Evolutionary conservation across 495 filamentous ascomycete species (phyloP), one percentile per base, ranked within the genome.

Genomic region (Neurospora africana): DNA sequence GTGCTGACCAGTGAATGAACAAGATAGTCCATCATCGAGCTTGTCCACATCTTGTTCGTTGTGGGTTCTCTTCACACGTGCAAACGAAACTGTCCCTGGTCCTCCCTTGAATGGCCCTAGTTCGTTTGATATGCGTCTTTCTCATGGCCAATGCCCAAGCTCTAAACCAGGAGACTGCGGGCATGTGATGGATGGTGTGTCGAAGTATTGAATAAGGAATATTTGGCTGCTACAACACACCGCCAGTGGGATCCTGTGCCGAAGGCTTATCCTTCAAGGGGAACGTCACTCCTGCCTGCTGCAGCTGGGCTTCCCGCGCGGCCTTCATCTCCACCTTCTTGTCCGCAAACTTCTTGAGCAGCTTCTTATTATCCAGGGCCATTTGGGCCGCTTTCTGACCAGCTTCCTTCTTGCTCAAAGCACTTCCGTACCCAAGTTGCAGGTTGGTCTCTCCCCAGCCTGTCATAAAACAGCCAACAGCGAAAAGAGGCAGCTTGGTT

Each of bases 371-470:
- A 21, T 82, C 75, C 77, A 96, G 74, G 2, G 92, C 92, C 74
- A 86, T 81, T 61, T 80, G 78, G 36, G 93, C 93, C 36, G 93
- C 93, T 71, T 85, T 86, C 68, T 88, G 83, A 3, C 91, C 92
- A 11, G 93, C 93, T 68, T 91, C 90, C 69, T 86, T 87, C 79
- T 95, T 95, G 69, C 86, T 91, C 58, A 85, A 77, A 7, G 89
- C 93, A 35, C 84, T 85, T 19, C 92, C 93, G 40, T 83, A 85
- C 0, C 91, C 93, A 9, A 97, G 78, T 77, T 86, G 82, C 76
- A 86, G 81, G 44, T 87, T 84, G 23, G 82, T 81, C 83, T 90
- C 91, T 19, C 92, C 92, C 85, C 89, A 92, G 2, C 93, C 93
- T 8, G 87, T 87, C 23, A 93, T 81, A 79, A 89, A 93, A 1